phyloP scores from a whole-genome alignment of 495 filamentous ascomycete genomes.

The Penicillium longicatenatum region DNA sequence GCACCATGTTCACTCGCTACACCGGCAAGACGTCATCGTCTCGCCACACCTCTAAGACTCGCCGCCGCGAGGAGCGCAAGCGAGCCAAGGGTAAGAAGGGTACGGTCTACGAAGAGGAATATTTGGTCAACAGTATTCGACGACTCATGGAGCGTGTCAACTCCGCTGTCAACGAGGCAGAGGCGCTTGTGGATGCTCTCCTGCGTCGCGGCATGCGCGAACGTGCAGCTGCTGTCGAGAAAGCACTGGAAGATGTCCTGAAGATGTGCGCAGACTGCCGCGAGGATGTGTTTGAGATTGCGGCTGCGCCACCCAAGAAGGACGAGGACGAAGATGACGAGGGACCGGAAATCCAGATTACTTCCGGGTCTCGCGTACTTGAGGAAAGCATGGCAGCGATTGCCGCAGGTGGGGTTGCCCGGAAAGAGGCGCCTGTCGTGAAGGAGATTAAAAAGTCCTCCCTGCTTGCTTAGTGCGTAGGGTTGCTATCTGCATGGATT shows the following conservation, averaged over 20 bases:
- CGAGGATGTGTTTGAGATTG: conserved; percentile 63
- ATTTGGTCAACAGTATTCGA: conserved; percentile 84
- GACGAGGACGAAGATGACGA: conserved; percentile 16
- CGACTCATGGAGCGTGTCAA: conserved; percentile 85
- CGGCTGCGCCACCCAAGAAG: conserved; percentile 16
- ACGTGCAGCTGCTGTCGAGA: conserved; percentile 75
- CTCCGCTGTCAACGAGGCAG: conserved; percentile 63
- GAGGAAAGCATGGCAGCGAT: conserved; percentile 44
- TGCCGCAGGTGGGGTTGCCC: conserved; percentile 19
- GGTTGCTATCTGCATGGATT: conserved; percentile 1
- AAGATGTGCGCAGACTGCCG: conserved; percentile 64
- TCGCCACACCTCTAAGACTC: conserved; percentile 79
- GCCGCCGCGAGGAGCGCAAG: conserved; percentile 89
- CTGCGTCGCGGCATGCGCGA: conserved; percentile 83
- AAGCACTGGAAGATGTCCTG: conserved; percentile 68
- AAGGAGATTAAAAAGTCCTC: conserved; percentile 55
- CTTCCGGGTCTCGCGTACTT: conserved; percentile 40
- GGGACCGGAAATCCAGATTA: conserved; percentile 30
- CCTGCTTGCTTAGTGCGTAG: conserved; percentile 46
- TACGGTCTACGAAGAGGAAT: conserved; percentile 96
- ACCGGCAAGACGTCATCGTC: conserved; percentile 75
- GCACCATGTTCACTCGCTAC: conserved; percentile 86
- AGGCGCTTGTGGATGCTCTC: conserved; percentile 70
- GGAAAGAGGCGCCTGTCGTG: conserved; percentile 43
- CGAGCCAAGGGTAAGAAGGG: conserved; percentile 92